These are phyloP conservation scores for Nannochloropsis salina DNA, from an alignment of 108 stramenopile genomes.

Conservation along the genomic window DNA sequence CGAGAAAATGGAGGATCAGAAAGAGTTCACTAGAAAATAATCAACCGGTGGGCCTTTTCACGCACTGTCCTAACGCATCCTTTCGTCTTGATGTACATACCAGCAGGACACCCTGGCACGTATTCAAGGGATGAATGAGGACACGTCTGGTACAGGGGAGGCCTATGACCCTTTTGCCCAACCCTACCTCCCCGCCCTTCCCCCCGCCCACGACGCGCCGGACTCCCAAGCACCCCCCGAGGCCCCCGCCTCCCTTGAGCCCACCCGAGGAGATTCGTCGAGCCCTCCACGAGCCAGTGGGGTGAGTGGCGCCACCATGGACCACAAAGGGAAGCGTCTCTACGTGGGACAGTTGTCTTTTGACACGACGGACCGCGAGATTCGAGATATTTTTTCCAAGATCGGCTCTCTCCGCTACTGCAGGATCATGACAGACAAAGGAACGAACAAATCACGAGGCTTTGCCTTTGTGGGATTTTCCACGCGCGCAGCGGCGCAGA, in stretches of 20 bases:
- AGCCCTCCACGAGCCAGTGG: not conserved
- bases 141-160: not conserved
- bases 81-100: no score
- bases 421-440: constrained; percentile 15
- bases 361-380: not conserved
- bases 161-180: constrained; percentile 8
- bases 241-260: not conserved
- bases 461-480: not conserved
- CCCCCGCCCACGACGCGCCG: not conserved
- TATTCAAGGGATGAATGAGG: no score
- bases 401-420: not conserved
- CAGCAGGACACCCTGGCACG: no score
- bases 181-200: not conserved
- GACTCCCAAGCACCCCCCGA: not conserved
- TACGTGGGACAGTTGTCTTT: not conserved
- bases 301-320: not conserved
- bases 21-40: no score
- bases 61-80: no score
- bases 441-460: not conserved
- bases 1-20: no score
- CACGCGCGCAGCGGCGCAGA: constrained; percentile 9
- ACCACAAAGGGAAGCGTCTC: constrained; percentile 3
- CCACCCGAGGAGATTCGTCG: not conserved
- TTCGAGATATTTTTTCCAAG: not conserved
- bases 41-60: no score